Evolutionary conservation across 2,329 filamentous ascomycete genomes (phyloP).

Genomic region (Periconia sp.): DNA sequence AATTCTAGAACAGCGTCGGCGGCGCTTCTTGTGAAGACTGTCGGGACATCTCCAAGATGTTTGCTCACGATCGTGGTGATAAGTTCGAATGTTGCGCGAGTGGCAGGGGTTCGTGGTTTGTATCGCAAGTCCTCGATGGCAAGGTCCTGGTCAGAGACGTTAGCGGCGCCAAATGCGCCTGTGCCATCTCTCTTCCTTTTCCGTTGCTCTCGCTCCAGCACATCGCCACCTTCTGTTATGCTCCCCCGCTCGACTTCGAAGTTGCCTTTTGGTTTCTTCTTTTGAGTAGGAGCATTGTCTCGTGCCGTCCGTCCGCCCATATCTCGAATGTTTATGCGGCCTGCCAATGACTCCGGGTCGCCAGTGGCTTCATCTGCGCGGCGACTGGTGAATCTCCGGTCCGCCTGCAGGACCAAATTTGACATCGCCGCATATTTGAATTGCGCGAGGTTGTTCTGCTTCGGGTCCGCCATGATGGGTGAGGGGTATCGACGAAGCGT

Average conservation of each 20-base stretch:
- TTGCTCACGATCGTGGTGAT: conserved; percentile 90
- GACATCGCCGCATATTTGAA: conserved; percentile 99
- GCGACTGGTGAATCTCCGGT: conserved; percentile 92
- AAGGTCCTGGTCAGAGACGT: conserved; percentile 81
- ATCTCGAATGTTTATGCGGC: conserved; percentile 88
- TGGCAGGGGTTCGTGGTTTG: conserved; percentile 87
- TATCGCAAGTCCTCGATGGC: conserved; percentile 92
- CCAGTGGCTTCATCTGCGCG: conserved; percentile 94
- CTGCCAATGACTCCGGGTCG: conserved; percentile 95
- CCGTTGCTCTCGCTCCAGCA: conserved; percentile 81
- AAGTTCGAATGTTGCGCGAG: conserved; percentile 90
- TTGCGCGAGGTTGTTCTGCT: conserved; percentile 77
- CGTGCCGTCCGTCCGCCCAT: conserved; percentile 88
- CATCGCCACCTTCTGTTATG: conserved; percentile 80
- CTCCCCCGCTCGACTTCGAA: conserved; percentile 76
- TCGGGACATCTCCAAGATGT: conserved; percentile 88
- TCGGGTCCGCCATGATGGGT: conserved; percentile 16
- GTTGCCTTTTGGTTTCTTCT: conserved; percentile 70
- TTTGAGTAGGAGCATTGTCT: conserved; percentile 80
- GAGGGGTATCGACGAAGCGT: neutral
- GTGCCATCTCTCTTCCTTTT: conserved; percentile 78
- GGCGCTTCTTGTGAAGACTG: conserved; percentile 90
- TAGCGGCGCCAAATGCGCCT: conserved; percentile 71
- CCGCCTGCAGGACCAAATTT: conserved; percentile 99
- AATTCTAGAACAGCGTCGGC: conserved; percentile 91